Base-by-base conservation (phyloP, 2,329 filamentous ascomycete species). In the Conoideocrella luteorostrata region DNA sequence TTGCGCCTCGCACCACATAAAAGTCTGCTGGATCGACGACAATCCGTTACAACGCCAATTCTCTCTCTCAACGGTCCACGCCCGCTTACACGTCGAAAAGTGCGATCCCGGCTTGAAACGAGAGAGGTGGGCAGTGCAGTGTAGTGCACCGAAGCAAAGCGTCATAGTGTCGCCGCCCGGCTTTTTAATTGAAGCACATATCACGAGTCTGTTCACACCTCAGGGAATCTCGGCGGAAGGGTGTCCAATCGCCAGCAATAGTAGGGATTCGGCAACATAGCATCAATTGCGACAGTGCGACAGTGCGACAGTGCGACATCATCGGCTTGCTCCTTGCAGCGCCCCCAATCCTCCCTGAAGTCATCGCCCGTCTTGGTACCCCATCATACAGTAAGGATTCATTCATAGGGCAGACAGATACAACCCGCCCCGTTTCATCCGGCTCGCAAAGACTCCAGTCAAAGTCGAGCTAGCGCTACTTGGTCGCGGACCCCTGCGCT, bases 311-410 rank as follows among this genome's bases (percentile, higher is more conserved):
- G 39, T 28, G 20, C 42, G 17, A 35, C 28, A n/a, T n/a, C n/a
- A 23, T 23, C 42, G 30, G 29, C 13, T 44, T 17, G 30, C 23
- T 18, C 17, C 42, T n/a, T 44, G 39, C 43, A 35, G 23, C 21
- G 18, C 37, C 30, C 29, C 30, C 23, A 32, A 30, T n/a, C 13
- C 37, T 18, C 22, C 18, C 7, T 35, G 12, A 36, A 30, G 11
- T 9, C n/a, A 11, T 28, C 34, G 26, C 22, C 11, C 7, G 15
- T n/a, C 12, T 22, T 23, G 15, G n/a, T n/a, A n/a, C n/a, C n/a
- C n/a, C n/a, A n/a, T n/a, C n/a, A n/a, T n/a, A n/a, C n/a, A n/a
- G n/a, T n/a, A n/a, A n/a, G n/a, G n/a, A n/a, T n/a, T n/a, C n/a
- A n/a, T n/a, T n/a, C n/a, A n/a, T n/a, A n/a, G n/a, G n/a, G n/a